Base-by-base conservation (phyloP, 2,329 filamentous ascomycete species). In the Chaetothyriales sp. region DNA sequence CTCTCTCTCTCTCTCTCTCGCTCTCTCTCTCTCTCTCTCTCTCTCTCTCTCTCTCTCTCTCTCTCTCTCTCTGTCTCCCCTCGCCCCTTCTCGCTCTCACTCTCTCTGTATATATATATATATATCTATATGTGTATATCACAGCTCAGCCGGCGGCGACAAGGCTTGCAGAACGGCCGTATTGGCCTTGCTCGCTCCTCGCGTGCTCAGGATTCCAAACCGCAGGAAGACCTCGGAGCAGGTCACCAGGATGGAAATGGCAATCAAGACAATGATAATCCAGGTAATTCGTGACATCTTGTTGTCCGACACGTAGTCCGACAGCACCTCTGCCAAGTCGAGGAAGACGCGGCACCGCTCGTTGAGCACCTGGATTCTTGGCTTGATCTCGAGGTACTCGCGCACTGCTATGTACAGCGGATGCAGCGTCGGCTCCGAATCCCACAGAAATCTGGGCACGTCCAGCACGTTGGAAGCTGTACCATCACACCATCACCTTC, bases 371-470 rank as follows among this genome's bases (percentile, higher is more conserved):
- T 94, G 88, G 66, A 95, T 95, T 51, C 92, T 87, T 6, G 85
- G 88, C 64, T 94, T 90, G 67, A 98, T 97, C 65, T 98, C 92
- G 55, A 98, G 83, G 65, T 98, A 98, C 67, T 97, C 92, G 62
- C 92, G 86, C 48, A 97, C 88, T 54, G 89, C 92, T 54, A 81
- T 83, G 72, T 98, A 98, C 25, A 98, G 81, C 0, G 92, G 92
- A 66, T 95, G 88, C 0, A 98, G 77, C 0, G 88, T 95, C 18
- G 92, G 92, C 66, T 98, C 92, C 9, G 86, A 86, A 67, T 97
- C 89, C 92, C 92, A 98, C 76, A 97, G 94, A 76, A 95, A 95
- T 66, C 90, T 94, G 55, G 90, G 90, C 0, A 94, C 88, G 67
- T 95, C 89, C 53, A 95, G 83, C 66, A 95, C 90, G 65, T 97